Base-by-base conservation (phyloP, 805 yeast species). In the Saccharomycopsis sp. region DNA sequence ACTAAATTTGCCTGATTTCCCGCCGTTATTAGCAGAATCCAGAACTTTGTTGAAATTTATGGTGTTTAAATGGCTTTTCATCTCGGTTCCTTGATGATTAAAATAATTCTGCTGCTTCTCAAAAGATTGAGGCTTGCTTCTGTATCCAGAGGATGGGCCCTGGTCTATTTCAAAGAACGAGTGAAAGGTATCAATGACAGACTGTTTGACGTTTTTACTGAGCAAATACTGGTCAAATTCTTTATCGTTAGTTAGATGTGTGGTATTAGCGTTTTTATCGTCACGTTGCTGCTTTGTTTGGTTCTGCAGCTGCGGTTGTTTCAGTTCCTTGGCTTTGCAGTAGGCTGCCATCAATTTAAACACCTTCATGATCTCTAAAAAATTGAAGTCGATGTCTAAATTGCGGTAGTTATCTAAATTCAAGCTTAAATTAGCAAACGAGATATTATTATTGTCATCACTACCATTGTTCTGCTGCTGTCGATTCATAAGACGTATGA, bases 321-420 rank as follows among this genome's bases (percentile, higher is more conserved):
- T 29, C 38, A 7, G 38, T 17, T 44, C 49, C 22, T 14, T 34
- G 35, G 44, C 12, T 19, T 53, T 20, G 55, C 56, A 54, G 34
- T 42, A 60, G 17, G 19, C 38, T 14, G 54, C 38, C 63, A 60
- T 56, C 14, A 56, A 52, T 52, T 59, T 62, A 57, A 62, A 62
- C 14, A 62, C 54, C 35, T 55, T 55, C 60, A 62, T 59, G 20
- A 59, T 52, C 47, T 62, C 59, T 9, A 53, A 75, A 64, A 84
- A 84, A 62, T 76, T 73, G 64, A 78, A 85, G 1, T 82, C 86
- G 52, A 71, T 71, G 55, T 82, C 86, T 52, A 84, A 78, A 64
- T 84, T 76, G 65, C 89, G 74, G 66, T 84, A 84, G 52, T 72
- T 72, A 57, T 83, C 85, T 23, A 85, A 79, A 64, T 83, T 79